Evolutionary conservation across 306 rosid species (phyloP).

Genomic region (Luffa aegyptiaca): DNA sequence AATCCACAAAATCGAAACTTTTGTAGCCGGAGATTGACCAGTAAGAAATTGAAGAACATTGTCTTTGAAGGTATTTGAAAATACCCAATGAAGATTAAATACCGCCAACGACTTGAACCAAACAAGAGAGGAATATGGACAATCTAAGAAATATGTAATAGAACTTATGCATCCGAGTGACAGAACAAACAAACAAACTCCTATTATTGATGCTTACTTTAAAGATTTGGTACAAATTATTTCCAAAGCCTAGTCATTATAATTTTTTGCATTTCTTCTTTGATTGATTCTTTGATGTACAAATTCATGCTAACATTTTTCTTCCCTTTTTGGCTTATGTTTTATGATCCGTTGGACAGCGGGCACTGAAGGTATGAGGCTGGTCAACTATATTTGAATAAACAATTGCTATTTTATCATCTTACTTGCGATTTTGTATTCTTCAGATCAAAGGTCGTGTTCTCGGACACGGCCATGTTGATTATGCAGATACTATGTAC

Average conservation of each 20-base stretch:
- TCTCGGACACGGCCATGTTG: slow-evolving; percentile 67
- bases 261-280: not conserved
- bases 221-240: not conserved
- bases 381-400: not conserved
- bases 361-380: slow-evolving; percentile 65
- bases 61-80: too few species aligned
- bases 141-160: too few species aligned
- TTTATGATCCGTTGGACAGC: slow-evolving; percentile 37
- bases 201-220: not conserved
- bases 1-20: too few species aligned
- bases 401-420: not conserved
- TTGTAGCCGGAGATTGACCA: too few species aligned
- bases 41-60: too few species aligned
- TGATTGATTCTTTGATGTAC: not conserved
- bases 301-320: slow-evolving; percentile 15
- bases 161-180: too few species aligned
- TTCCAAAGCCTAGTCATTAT: not conserved
- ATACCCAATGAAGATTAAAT: too few species aligned
- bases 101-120: too few species aligned
- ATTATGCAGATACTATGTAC: slow-evolving; percentile 77
- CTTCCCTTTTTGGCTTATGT: slow-evolving; percentile 10
- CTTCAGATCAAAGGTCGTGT: slow-evolving; percentile 71
- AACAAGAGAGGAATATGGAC: too few species aligned
- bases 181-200: not conserved
- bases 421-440: slow-evolving; percentile 2